Evolutionary conservation across 2,329 filamentous ascomycete species (phyloP).

Genomic region (Fonsecaea erecta): DNA sequence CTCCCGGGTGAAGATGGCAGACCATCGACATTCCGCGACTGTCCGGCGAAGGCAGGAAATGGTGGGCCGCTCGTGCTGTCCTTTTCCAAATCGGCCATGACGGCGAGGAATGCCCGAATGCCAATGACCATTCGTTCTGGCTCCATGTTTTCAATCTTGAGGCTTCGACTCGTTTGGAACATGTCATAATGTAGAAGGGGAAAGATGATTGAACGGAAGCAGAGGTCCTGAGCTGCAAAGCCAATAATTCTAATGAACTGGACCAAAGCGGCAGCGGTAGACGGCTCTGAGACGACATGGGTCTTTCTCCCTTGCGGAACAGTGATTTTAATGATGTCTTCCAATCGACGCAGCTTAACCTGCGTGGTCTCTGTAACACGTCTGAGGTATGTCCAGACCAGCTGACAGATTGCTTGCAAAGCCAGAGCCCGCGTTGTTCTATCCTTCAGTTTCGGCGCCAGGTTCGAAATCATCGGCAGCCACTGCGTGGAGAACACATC

Average conservation of each 20-base stretch:
- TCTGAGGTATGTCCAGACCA: constrained; percentile 95
- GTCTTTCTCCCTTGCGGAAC: constrained; percentile 80
- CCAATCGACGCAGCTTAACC: constrained; percentile 75
- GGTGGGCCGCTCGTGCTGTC: constrained; percentile 76
- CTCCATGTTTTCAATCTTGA: constrained; percentile 89
- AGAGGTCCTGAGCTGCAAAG: constrained; percentile 90
- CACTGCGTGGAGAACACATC: constrained; percentile 86
- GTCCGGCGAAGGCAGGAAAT: constrained; percentile 70
- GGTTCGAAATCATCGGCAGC: constrained; percentile 76
- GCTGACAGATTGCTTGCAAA: constrained; percentile 83
- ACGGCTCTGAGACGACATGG: constrained; percentile 78
- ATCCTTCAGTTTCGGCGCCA: constrained; percentile 85
- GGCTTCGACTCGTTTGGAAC: constrained; percentile 75
- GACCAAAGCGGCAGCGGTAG: constrained; percentile 86
- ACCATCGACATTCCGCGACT: constrained; percentile 43
- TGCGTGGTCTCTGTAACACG: constrained; percentile 74
- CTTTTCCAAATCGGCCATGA: constrained; percentile 91
- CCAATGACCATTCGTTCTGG: constrained; percentile 97
- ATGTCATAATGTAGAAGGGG: constrained; percentile 90
- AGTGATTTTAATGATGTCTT: constrained; percentile 85
- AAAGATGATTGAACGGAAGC: constrained; percentile 91
- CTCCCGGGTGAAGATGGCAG: constrained; percentile 44
- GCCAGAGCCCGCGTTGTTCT: constrained; percentile 76
- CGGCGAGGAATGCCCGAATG: constrained; percentile 88
- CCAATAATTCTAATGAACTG: constrained; percentile 94